Evolutionary conservation across 129 eudicot species (phyloP).

Genomic region (Scalesia atractyloides): DNA sequence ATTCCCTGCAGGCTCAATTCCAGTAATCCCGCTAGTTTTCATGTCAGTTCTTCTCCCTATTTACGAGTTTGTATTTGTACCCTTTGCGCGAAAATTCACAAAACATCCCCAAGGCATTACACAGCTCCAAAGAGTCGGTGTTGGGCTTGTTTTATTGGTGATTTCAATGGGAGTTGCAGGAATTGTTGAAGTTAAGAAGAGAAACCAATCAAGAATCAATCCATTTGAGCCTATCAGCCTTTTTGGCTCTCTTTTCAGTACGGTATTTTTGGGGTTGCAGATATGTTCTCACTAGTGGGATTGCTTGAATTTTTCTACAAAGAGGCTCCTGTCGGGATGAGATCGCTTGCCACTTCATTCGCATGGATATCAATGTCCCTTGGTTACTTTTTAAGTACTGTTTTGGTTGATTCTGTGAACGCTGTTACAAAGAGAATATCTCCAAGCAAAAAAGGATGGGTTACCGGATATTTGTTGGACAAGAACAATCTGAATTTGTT

Average conservation of each 20-base stretch:
- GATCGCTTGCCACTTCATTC: slow-evolving; percentile 71
- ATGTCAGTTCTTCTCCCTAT: slow-evolving; percentile 63
- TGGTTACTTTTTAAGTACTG: slow-evolving; percentile 70
- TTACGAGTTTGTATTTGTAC: slow-evolving; percentile 64
- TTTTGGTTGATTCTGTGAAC: slow-evolving; percentile 53
- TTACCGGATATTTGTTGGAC: slow-evolving; percentile 53
- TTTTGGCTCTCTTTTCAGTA: slow-evolving; percentile 73
- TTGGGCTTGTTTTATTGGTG: slow-evolving; percentile 68
- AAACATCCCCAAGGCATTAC: slow-evolving; percentile 73
- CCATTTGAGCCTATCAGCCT: slow-evolving; percentile 58
- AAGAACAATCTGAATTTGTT: slow-evolving; percentile 51
- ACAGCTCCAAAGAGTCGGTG: slow-evolving; percentile 73
- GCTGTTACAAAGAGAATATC: slow-evolving; percentile 45
- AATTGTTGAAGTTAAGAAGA: slow-evolving; percentile 59
- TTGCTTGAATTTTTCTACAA: slow-evolving; percentile 72
- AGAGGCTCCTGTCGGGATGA: slow-evolving; percentile 76
- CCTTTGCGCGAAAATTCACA: slow-evolving; percentile 59
- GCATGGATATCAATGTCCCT: slow-evolving; percentile 65
- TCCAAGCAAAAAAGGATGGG: slow-evolving; percentile 62
- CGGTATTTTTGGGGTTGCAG: slow-evolving; percentile 72
- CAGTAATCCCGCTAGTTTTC: slow-evolving; percentile 70
- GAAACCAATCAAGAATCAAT: slow-evolving; percentile 37
- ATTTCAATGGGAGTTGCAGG: slow-evolving; percentile 67
- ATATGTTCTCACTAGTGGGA: slow-evolving; percentile 76
- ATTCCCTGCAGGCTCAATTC: slow-evolving; percentile 65